Evolutionary conservation across 208 protist species (phyloP), one percentile per base, ranked within the genome.

Genomic region (Herpetomonas samuelpessoai): DNA sequence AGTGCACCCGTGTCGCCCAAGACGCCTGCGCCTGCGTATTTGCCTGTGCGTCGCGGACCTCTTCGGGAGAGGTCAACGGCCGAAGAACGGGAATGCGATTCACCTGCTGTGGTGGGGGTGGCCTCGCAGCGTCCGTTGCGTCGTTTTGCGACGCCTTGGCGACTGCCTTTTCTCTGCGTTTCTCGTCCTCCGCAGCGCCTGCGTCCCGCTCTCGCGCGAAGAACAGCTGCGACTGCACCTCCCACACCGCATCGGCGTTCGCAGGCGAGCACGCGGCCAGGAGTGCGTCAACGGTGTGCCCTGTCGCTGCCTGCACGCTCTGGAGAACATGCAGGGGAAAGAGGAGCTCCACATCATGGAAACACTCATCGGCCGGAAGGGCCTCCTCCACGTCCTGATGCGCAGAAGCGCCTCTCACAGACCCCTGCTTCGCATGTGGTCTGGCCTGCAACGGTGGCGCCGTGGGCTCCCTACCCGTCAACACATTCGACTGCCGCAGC

Each of bases 331-430:
- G 55, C 39, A 54, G 58, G 19, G 69, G 62, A 2, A 81, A 2
- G 2, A 81, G 65, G 16, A 81, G 45, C 18, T 76, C 75, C 38
- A 67, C 71, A 48, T 81, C 75, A 53, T 81, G 64, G 24, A 81
- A 76, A 58, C 57, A 76, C 51, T 62, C 31, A 12, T 73, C 24
- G 29, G 72, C 22, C 2, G 64, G 57, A 6, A 41, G 35, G 6
- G 35, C 35, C 35, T 14, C 14, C n/a, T n/a, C n/a, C n/a, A n/a
- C n/a, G n/a, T n/a, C n/a, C n/a, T n/a, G n/a, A n/a, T n/a, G n/a
- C n/a, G n/a, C n/a, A n/a, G n/a, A n/a, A n/a, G n/a, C n/a, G n/a
- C n/a, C n/a, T n/a, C n/a, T n/a, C n/a, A n/a, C n/a, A n/a, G n/a
- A n/a, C 14, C 21, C 31, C 16, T 25, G 10, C 18, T 56, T 56